Evolutionary conservation across 768 basidiomycete genomes (phyloP), one percentile per base, ranked within the genome.

Genomic region (Sporobolomyces phaffii): DNA sequence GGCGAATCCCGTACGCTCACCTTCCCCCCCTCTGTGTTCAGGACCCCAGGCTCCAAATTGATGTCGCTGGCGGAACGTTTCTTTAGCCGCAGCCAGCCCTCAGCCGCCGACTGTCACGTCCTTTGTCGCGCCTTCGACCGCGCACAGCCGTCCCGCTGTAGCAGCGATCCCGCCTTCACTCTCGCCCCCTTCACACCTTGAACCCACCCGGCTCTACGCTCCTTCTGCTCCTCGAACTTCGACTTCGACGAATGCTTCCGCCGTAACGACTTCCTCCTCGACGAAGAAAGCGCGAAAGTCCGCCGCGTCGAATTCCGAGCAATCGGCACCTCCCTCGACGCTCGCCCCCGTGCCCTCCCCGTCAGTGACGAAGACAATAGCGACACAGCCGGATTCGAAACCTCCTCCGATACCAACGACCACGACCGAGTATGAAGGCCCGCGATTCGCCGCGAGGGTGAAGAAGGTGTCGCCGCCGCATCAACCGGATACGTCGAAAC

Each of bases 1-100:
- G 66, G 58, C 2, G 56, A 44, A 10, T 63, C 66, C 0, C 66
- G 66, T 68, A 26, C 24, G 66, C 54, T 24, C 14, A 20, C 33
- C 20, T 5, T 34, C 5, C 24, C 45, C 45, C 9, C n/a, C 45
- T 47, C 45, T 17, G n/a, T 31, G 20, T 31, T 31, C 26, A 9
- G 15, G 26, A 17, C 26, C 18, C 48, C 24, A 9, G 28, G 24
- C 13, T 49, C 7, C 6, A 51, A 26, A 15, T n/a, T n/a, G n/a
- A n/a, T n/a, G 29, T 51, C 8, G 31, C 20, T 26, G 50, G 34
- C 50, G 10, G 20, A 13, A 9, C 20, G 4, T 22, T 20, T 20
- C 5, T 33, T 20, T 31, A 58, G 56, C 43, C n/a, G 26, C 56
- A 5, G 17, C 41, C 14, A 45, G 43, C 34, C 56, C 56, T 33